Base-by-base conservation (phyloP, 352 stramenopile genomes). In the Phytopythium vexans region DNA sequence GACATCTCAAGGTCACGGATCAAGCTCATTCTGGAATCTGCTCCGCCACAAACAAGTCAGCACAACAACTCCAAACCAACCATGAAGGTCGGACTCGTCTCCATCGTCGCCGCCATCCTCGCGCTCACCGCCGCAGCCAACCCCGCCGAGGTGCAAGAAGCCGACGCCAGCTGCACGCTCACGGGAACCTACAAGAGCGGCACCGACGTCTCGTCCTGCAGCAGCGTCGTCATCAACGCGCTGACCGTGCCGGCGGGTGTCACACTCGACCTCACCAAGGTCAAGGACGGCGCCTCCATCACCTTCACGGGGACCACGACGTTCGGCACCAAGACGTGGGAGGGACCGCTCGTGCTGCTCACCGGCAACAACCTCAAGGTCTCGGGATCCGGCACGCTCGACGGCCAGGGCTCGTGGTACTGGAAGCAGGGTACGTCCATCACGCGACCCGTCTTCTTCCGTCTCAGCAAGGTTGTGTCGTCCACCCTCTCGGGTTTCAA, bases 371-470 rank as follows among this genome's bases (percentile, higher is more conserved):
- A 54, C 16, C 55, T 78, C n/a, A 74, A 51, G 5, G 56, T 78
- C 3, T 56, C 52, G 12, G 69, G 69, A 6, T 33, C 62, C 1
- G 69, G 69, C 6, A 72, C 56, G 5, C 42, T 78, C 10, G 66
- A 78, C n/a, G 69, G 69, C 15, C 65, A 75, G 41, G 65, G 69
- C 1, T 35, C 32, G 7, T 72, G 61, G 62, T 74, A 78, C 58
- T 78, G 69, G 69, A 56, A 61, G 15, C 56, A 78, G 31, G 63
- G 58, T 4, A 14, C 45, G 39, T 64, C 47, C 12, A 58, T 75
- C 41, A 66, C 52, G 0, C 55, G 58, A 4, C 69, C 65, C 0
- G 58, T 72, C 21, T 69, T 78, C 49, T 67, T 78, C 41, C 56
- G 61, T 33, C 47, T 72, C 16, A 66, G 54, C 15, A 54, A 50